These are phyloP conservation scores for Diddensiella transvaalensis DNA, from an alignment of 805 yeast species.

Conservation along the genomic window DNA sequence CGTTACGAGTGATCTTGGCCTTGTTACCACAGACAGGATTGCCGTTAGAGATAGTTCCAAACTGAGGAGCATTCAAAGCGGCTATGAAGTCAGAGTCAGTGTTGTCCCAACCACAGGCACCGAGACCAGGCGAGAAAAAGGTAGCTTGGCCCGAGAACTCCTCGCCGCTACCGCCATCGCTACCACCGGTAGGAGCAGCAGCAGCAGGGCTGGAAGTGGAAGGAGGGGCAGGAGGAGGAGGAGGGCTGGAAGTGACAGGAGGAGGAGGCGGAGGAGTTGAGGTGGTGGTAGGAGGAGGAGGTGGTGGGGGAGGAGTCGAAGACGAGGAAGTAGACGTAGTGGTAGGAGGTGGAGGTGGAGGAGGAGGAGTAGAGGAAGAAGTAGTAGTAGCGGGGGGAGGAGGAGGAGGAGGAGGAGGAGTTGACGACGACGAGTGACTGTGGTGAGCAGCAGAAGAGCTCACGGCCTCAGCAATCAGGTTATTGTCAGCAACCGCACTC, in stretches of 20 bases:
- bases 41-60: constrained; percentile 21
- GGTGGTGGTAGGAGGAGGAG: constrained; percentile 13
- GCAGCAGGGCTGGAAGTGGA: constrained; percentile 17
- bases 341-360: no score
- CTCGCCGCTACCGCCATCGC: constrained; percentile 23
- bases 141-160: constrained; percentile 28
- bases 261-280: constrained; percentile 17
- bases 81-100: constrained; percentile 48
- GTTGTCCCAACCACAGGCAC: constrained; percentile 54
- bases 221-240: constrained; percentile 13
- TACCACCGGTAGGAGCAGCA: constrained; percentile 17
- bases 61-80: constrained; percentile 40
- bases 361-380: constrained; percentile 17
- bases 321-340: constrained; percentile 18
- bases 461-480: neutral
- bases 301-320: constrained; percentile 13
- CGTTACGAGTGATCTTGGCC: constrained; percentile 34
- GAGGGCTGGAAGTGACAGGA: constrained; percentile 11
- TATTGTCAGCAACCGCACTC: constrained; percentile 6
- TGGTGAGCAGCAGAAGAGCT: neutral
- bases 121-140: constrained; percentile 33
- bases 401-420: constrained; percentile 14
- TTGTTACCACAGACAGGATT: constrained; percentile 17
- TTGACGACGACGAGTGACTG: constrained; percentile 11
- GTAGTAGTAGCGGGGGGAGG: constrained; percentile 6